Evolutionary conservation across 805 yeast genomes (phyloP).

Genomic region (Candida bentonensis): DNA sequence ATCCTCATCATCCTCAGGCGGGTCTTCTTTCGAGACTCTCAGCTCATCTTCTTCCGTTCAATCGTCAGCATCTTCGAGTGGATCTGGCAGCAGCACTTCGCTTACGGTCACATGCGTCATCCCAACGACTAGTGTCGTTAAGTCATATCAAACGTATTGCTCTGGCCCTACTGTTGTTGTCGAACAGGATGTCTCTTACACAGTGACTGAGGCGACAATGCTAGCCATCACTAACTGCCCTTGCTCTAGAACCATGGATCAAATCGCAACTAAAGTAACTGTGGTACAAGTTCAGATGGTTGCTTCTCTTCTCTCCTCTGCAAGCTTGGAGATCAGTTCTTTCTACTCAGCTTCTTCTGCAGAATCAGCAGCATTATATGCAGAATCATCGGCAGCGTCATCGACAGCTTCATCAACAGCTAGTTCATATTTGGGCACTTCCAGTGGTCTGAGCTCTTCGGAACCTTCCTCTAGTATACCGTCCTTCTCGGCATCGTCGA

Average conservation of each 20-base stretch:
- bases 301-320: not conserved
- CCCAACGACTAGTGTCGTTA: not conserved
- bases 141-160: not conserved
- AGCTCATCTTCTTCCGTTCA: no score
- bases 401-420: not conserved
- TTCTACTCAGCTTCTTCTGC: not conserved
- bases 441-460: not conserved
- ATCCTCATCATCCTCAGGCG: no score
- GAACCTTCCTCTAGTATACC: no score
- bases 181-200: not conserved
- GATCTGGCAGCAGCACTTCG: no score
- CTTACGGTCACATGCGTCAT: not conserved
- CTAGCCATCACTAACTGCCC: slow-evolving; percentile 73
- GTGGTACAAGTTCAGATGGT: not conserved
- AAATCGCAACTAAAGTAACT: not conserved
- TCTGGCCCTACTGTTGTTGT: not conserved
- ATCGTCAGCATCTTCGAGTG: no score
- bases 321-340: not conserved
- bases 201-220: slow-evolving; percentile 48
- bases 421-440: not conserved
- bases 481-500: not conserved
- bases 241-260: slow-evolving; percentile 42
- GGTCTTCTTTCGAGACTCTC: no score
- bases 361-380: not conserved
- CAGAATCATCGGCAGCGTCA: not conserved